Conservation (phyloP, 78 protist genomes). For the Chrysochromulina tobinii region DNA sequence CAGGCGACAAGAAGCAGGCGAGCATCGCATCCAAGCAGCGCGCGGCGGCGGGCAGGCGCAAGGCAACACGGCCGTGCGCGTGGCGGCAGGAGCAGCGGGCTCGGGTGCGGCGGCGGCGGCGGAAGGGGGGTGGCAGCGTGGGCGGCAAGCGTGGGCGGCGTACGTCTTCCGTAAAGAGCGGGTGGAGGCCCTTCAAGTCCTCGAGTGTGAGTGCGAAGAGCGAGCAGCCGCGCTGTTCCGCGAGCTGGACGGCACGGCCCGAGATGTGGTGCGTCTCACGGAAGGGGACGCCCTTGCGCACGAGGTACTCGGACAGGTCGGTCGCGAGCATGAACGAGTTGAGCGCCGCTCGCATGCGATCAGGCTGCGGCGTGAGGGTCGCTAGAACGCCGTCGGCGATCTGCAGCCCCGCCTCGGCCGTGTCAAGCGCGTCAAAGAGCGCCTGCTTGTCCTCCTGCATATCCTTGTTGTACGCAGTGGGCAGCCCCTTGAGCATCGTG, state of each 20-base stretch:
- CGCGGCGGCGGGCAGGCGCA: no score
- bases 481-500: constrained; percentile 62
- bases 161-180: constrained; percentile 50
- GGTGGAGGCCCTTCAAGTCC: constrained; percentile 3
- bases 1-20: no score
- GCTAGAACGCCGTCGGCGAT: constrained; percentile 60
- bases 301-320: constrained; percentile 74
- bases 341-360: constrained; percentile 50
- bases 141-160: no score
- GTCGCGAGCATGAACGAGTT: constrained; percentile 68
- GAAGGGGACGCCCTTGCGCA: constrained; percentile 75
- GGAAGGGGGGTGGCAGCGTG: no score
- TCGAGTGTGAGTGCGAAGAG: constrained; percentile 12
- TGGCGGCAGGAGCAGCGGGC: no score
- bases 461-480: constrained; percentile 80
- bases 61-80: no score
- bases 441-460: constrained; percentile 73
- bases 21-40: no score
- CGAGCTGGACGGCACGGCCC: constrained; percentile 57
- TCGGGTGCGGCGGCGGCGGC: no score
- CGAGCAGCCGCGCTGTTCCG: constrained; percentile 41
- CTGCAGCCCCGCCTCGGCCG: constrained; percentile 33
- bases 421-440: constrained; percentile 59
- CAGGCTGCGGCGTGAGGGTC: constrained; percentile 47
- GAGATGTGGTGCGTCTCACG: constrained; percentile 65